A percentile compares a stretch with the other conserved stretches of the same genome.
These are phyloP conservation scores for Cytospora piceae DNA, from an alignment of 2,329 filamentous ascomycete species.

Conservation along the genomic window DNA sequence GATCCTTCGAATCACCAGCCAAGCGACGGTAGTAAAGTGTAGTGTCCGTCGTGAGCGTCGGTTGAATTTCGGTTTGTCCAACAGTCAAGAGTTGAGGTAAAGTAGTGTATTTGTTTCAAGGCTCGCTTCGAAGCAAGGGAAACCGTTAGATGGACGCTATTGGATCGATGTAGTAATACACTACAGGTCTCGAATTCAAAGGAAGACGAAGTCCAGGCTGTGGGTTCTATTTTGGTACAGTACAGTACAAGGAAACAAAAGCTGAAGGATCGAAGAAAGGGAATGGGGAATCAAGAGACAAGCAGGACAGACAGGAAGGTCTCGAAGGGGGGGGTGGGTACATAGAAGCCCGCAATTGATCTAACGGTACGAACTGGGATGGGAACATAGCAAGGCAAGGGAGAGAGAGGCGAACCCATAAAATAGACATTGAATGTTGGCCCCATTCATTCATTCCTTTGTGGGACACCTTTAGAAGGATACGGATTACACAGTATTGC, in stretches of 20 bases:
- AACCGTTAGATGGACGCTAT: neutral
- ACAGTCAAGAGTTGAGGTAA: neutral
- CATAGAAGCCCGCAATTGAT: neutral
- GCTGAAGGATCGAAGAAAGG: neutral
- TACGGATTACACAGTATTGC: neutral
- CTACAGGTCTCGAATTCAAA: neutral
- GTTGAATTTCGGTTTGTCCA: neutral
- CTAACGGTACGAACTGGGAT: neutral
- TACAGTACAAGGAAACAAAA: neutral
- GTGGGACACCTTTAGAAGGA: neutral
- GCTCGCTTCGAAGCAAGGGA: neutral
- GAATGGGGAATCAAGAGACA: neutral
- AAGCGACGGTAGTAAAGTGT: neutral
- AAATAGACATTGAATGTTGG: constrained; percentile 19
- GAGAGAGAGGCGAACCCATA: constrained; percentile 7
- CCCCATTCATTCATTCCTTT: constrained; percentile 11
- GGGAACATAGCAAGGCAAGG: neutral
- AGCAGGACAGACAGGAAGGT: neutral
- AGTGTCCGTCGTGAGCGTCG: neutral
- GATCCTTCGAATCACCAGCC: neutral
- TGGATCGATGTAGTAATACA: neutral
- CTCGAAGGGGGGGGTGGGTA: constrained; percentile 1
- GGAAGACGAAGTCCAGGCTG: neutral
- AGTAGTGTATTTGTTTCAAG: neutral
- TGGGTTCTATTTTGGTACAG: neutral